Base-by-base conservation (phyloP, 2,329 filamentous ascomycete genomes). In the Neonectria magnoliae region DNA sequence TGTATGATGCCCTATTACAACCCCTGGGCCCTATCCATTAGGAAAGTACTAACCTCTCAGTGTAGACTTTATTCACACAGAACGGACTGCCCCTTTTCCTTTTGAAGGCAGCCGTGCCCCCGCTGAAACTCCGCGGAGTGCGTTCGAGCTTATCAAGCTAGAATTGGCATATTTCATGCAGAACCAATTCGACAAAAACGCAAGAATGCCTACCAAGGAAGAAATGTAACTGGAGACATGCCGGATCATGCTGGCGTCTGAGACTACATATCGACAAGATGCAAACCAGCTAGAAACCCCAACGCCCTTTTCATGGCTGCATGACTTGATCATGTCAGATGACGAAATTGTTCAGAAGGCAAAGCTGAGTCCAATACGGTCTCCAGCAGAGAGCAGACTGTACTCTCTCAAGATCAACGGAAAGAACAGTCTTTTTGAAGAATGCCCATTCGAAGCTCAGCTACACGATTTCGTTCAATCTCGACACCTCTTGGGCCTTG, bases 391-490 rank as follows among this genome's bases (percentile, higher is more conserved):
- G 59, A 57, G 66, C 16, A 66, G 72, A 5, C 58, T 75, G 5
- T 69, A 59, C 7, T 60, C 66, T 5, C 63, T 74, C 9, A 64
- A 60, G 14, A 71, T 76, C 29, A 75, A 70, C 7, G 74, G 71
- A 0, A 73, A 75, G 48, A 54, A 62, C 2, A 68, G 65, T 13
- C 60, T 75, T 1, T 76, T 76, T 47, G 72, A 75, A 18, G 48
- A 47, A 1, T 76, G 74, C 33, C 60, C 68, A 7, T 70, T 76
- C 2, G 74, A 76, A 56, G 44, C 59, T 2, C 68, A 71, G 25
- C 65, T 76, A 0, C 22, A 62, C 9, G 48, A 62, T 6, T 69
- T 68, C 18, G 66, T 67, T 3, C 22, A 57, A 27, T 51, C 33
- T 13, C 56, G 61, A 11, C 48, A 53, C 11, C 31, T 65, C 18